These are phyloP conservation scores for Knufia fluminis DNA, from an alignment of 2,329 filamentous ascomycete species.

Conservation along the genomic window DNA sequence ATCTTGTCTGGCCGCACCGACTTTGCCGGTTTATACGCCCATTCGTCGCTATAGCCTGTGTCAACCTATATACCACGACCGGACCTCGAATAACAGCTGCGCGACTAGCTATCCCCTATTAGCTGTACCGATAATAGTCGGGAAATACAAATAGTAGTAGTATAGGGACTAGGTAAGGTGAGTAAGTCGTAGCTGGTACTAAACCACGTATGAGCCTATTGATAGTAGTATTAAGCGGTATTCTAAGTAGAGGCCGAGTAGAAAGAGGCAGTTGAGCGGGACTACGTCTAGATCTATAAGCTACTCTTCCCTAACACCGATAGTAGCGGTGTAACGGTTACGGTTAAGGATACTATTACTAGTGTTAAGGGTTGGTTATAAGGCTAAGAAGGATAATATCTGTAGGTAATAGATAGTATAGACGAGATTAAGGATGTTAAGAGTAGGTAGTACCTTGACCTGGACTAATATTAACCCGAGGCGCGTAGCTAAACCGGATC, in stretches of 20 bases:
- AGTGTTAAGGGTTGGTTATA: constrained; percentile 10
- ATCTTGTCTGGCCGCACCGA: neutral
- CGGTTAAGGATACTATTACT: constrained; percentile 14
- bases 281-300: constrained; percentile 18
- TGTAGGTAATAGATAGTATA: constrained; percentile 44
- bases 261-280: constrained; percentile 21
- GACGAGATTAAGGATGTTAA: neutral
- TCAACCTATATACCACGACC: neutral
- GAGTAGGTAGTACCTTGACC: constrained; percentile 4
- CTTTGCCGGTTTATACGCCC: neutral
- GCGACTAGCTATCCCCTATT: neutral
- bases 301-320: constrained; percentile 12
- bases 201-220: constrained; percentile 29
- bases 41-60: neutral
- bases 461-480: neutral
- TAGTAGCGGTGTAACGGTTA: constrained; percentile 8
- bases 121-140: neutral
- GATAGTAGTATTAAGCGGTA: constrained; percentile 30
- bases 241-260: constrained; percentile 36
- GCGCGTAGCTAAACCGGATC: neutral
- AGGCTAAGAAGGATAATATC: constrained; percentile 31
- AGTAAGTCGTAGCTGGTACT: constrained; percentile 38
- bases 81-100: neutral
- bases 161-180: constrained; percentile 37
- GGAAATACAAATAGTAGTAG: constrained; percentile 17